Evolutionary conservation across 495 filamentous ascomycete genomes (phyloP), one percentile per base, ranked within the genome.

Genomic region (Podospora conica): DNA sequence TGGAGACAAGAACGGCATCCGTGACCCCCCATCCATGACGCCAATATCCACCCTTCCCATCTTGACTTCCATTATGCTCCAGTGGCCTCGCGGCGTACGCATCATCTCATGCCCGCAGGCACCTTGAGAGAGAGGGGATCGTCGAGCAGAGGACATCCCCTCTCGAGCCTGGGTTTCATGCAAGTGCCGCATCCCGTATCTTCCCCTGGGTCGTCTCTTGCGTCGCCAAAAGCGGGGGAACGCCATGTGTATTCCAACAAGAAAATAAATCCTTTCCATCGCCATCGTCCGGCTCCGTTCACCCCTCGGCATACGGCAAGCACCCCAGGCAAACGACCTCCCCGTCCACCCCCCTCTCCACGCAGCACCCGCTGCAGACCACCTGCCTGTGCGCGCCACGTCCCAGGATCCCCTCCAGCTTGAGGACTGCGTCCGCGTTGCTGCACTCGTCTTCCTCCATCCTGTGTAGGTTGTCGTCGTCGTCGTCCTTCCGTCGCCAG

Each of bases 271-370:
- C 1, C 58, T 55, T 63, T 33, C 22, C 1, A n/a, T 11, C 18
- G 33, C 48, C 24, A 22, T 55, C 20, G 21, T 21, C 10, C 48
- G 8, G 7, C 15, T 18, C 5, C 22, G 20, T 48, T 75, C 72
- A 77, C n/a, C 77, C 76, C 60, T 79, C 77, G 63, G 81, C 72
- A 23, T 74, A 75, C 22, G 74, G 76, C 8, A 81, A 63, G 65
- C 80, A 83, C 2, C 80, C 80, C 15, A 82, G 66, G 53, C 81
- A 83, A 0, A 80, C 76, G 21, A 81, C 77, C 53, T 83, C 81
- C 48, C 81, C 81, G 21, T 81, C 76, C n/a, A 55, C 27, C 0
- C 80, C 79, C 24, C 69, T 70, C 60, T 83, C 81, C 6, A 82
- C 75, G 58, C 81, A 82, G 68, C 81, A 83, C 3, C 74, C 72